Evolutionary conservation across 1,284 basidiomycete genomes (phyloP), one percentile per base, ranked within the genome.

Genomic region (Phellinidium pouzarii): DNA sequence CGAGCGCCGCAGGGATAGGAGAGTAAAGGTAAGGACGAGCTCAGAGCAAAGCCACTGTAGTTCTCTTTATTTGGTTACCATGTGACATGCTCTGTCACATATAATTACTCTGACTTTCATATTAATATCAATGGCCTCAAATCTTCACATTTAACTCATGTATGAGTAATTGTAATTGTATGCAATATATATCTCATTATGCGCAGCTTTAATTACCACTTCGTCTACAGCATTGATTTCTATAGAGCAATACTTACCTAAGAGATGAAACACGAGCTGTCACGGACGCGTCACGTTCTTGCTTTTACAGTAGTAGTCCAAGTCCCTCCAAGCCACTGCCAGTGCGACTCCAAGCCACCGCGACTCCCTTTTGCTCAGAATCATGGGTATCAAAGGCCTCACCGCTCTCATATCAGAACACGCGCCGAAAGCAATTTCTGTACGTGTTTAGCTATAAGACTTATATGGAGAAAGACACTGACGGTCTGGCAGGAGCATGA

Each of bases 381-480:
- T 22, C 17, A 91, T 90, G 87, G 90, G 89, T 71, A 92, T 92
- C 73, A 92, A 92, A 75, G 95, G 95, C 45, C 79, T 99, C 41
- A 98, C 94, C 14, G 87, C 80, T 17, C 79, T 99, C 43, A 78
- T 99, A 56, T 82, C 80, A 12, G 90, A 96, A 65, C 84, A 96
- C 69, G 91, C 95, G 3, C 95, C 95, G 0, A 80, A 76, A 49
- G 75, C 89, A 3, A 93, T 98, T 66, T 82, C 73, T 29, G 74
- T 73, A 48, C 29, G 64, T 48, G 49, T 34, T n/a, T 46, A 29
- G 11, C 23, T 26, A 12, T 17, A 19, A 7, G 17, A 41, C 45
- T 14, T 22, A 44, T 34, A 11, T 25, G 11, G 23, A 20, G 40
- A n/a, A 29, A 34, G n/a, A 4, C 46, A 2, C 38, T 44, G 50